These are phyloP conservation scores for Xylaria nigripes DNA, from an alignment of 495 filamentous ascomycete species.

Conservation along the genomic window DNA sequence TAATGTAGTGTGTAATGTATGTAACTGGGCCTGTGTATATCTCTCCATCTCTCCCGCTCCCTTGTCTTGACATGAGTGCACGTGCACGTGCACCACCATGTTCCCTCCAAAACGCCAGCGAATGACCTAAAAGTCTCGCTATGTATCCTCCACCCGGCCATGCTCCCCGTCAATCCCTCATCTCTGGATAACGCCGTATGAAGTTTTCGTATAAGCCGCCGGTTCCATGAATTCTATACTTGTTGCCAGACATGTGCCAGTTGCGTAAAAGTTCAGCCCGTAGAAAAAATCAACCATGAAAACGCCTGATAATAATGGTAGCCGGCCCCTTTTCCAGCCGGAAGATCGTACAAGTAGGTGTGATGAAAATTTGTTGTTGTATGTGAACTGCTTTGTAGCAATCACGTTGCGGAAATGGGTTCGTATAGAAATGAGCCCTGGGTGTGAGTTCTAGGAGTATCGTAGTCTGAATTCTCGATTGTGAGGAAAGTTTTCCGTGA, in stretches of 20 bases:
- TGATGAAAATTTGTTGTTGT: slow-evolving; percentile 28
- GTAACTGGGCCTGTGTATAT: not conserved
- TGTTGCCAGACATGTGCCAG: slow-evolving; percentile 8
- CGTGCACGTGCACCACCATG: not conserved
- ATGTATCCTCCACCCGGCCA: slow-evolving; percentile 2
- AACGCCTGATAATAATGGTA: slow-evolving; percentile 3
- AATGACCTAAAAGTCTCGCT: slow-evolving; percentile 6
- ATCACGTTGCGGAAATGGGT: slow-evolving; percentile 24
- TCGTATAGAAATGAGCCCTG: slow-evolving; percentile 22
- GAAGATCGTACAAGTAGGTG: slow-evolving; percentile 18
- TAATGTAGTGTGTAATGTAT: not conserved
- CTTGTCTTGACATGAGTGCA: too few relatives aligned
- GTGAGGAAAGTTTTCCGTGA: slow-evolving; percentile 22
- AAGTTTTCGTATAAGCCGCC: slow-evolving; percentile 6
- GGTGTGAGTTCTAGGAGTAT: too few relatives aligned
- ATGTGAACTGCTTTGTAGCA: slow-evolving; percentile 23
- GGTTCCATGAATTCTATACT: slow-evolving; percentile 9
- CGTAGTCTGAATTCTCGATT: too few relatives aligned
- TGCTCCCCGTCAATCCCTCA: not conserved
- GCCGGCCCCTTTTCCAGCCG: slow-evolving; percentile 14
- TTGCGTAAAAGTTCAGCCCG: slow-evolving; percentile 6
- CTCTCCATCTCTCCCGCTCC: not conserved
- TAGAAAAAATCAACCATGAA: slow-evolving; percentile 4
- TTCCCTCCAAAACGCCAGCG: slow-evolving; percentile 3
- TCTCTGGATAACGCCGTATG: slow-evolving; percentile 8